Evolutionary conservation across 768 basidiomycete genomes (phyloP).

Genomic region (Leccinum sublutescens): DNA sequence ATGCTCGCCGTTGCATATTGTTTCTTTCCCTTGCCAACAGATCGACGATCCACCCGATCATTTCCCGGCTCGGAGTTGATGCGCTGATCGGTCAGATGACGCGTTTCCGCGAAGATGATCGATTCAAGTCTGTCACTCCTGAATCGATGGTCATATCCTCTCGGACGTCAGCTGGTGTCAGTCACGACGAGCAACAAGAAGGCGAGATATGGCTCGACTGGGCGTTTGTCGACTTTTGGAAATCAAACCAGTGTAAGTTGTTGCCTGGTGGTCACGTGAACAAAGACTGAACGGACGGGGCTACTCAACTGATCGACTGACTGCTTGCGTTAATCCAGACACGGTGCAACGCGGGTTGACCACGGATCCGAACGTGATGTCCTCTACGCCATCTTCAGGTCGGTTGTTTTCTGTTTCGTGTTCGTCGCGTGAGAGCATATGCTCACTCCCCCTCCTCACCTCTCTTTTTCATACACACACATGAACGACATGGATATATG

Average conservation of each 20-base stretch:
- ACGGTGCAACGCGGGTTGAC: slow-evolving; percentile 73
- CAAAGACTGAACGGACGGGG: neutral
- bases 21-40: slow-evolving; percentile 36
- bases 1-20: neutral
- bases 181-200: slow-evolving; percentile 50
- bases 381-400: slow-evolving; percentile 57
- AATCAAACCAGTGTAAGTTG: slow-evolving; percentile 89
- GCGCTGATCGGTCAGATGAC: slow-evolving; percentile 84
- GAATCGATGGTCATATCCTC: slow-evolving; percentile 71
- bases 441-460: neutral
- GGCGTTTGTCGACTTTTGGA: slow-evolving; percentile 98
- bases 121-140: slow-evolving; percentile 88
- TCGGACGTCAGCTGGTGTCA: slow-evolving; percentile 28
- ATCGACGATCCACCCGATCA: slow-evolving; percentile 82
- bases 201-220: slow-evolving; percentile 98
- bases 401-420: slow-evolving; percentile 16
- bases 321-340: slow-evolving; percentile 34
- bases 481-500: neutral
- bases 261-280: neutral
- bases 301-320: neutral
- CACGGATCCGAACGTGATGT: slow-evolving; percentile 63
- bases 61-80: slow-evolving; percentile 88
- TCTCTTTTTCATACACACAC: neutral
- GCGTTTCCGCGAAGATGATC: slow-evolving; percentile 85
- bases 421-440: neutral